Conservation (phyloP, 331 rosid species). For the Cydonia oblonga region DNA sequence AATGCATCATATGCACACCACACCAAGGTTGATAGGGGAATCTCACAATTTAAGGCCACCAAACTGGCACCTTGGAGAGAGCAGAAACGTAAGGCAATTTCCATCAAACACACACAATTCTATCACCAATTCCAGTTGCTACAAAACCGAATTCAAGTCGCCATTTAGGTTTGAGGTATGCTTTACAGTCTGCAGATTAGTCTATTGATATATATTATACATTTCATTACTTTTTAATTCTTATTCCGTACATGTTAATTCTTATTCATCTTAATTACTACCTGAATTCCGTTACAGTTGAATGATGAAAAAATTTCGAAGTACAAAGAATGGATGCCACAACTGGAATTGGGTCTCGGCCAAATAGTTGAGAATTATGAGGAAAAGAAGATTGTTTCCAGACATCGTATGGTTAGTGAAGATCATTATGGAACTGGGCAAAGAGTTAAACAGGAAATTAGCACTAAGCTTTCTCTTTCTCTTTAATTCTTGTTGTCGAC, state of each 20-base stretch:
- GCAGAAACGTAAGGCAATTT: background rate
- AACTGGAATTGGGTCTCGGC: conserved; percentile 40
- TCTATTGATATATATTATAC: background rate
- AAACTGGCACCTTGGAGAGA: background rate
- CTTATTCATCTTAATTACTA: background rate
- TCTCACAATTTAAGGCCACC: background rate
- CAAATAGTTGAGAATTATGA: conserved; percentile 16
- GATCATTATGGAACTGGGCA: background rate
- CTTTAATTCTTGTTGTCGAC: background rate
- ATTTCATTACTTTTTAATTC: background rate
- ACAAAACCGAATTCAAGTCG: conserved; percentile 21
- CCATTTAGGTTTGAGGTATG: conserved; percentile 42
- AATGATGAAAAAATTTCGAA: conserved; percentile 22
- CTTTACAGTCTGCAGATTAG: background rate
- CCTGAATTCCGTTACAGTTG: conserved; percentile 22
- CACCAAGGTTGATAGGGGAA: background rate
- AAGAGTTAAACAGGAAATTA: conserved; percentile 31
- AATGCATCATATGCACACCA: background rate
- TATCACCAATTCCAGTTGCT: conserved; percentile 1
- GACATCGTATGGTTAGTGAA: conserved; percentile 6
- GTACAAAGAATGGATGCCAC: conserved; percentile 31
- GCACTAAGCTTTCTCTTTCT: conserved; percentile 58
- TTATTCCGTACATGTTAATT: background rate
- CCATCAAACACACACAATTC: background rate
- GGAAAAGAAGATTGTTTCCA: conserved; percentile 2